Conservation (phyloP, 1,139 yeast genomes). For the Suhomyces atakaporum region DNA sequence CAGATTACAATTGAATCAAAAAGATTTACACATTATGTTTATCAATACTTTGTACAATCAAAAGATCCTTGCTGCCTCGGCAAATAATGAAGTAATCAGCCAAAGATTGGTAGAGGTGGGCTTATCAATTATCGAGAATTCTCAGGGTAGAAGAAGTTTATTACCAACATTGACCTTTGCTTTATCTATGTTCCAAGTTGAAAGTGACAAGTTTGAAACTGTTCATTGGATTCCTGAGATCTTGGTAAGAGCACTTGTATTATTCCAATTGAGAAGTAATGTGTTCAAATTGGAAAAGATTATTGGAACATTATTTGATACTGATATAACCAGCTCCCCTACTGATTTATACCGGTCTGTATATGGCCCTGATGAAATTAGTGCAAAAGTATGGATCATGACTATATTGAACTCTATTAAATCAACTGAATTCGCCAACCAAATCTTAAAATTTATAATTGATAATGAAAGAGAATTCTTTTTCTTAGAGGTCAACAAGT, state of each 20-base stretch:
- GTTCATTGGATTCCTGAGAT: slow-evolving; percentile 58
- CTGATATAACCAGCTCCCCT: slow-evolving; percentile 25
- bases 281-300: slow-evolving; percentile 62
- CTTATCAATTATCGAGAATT: slow-evolving; percentile 45
- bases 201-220: slow-evolving; percentile 35
- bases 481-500: slow-evolving; percentile 51
- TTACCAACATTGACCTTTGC: slow-evolving; percentile 58
- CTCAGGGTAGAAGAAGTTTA: slow-evolving; percentile 69
- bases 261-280: slow-evolving; percentile 57
- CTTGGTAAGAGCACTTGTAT: slow-evolving; percentile 46
- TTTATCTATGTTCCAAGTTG: slow-evolving; percentile 44
- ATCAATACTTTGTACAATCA: slow-evolving; percentile 46
- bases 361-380: slow-evolving; percentile 64
- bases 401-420: slow-evolving; percentile 43
- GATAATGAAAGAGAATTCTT: slow-evolving; percentile 41
- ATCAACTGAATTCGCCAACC: slow-evolving; percentile 36
- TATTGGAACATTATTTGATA: slow-evolving; percentile 53
- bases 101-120: slow-evolving; percentile 39
- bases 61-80: slow-evolving; percentile 21
- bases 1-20: slow-evolving; percentile 66
- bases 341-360: slow-evolving; percentile 46
- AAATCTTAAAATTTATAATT: slow-evolving; percentile 45
- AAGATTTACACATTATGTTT: slow-evolving; percentile 57
- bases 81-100: slow-evolving; percentile 25
- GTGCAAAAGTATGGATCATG: slow-evolving; percentile 53